Evolutionary conservation across 345 rosid species (phyloP).

Genomic region (Carallia brachiata): DNA sequence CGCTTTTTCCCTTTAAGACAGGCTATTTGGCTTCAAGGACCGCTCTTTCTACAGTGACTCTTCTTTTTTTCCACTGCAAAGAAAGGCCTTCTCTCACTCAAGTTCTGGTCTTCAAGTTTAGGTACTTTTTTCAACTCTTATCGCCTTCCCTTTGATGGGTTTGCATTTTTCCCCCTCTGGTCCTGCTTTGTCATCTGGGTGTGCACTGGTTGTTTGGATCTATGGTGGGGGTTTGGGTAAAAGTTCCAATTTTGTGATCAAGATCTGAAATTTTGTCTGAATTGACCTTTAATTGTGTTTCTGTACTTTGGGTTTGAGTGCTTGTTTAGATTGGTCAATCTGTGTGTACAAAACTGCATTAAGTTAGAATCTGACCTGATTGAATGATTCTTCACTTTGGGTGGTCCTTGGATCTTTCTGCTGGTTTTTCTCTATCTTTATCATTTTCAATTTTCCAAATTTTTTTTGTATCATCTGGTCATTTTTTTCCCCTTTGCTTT

Average conservation of each 20-base stretch:
- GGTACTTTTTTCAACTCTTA: conserved; percentile 26
- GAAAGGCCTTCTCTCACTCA: background rate
- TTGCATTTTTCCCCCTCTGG: background rate
- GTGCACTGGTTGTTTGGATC: conserved; percentile 36
- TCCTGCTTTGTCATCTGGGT: conserved; percentile 33
- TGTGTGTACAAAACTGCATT: conserved; percentile 21
- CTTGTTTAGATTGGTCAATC: conserved; percentile 22
- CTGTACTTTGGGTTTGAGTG: conserved; percentile 10
- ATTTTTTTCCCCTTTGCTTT: background rate
- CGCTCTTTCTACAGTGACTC: conserved; percentile 17
- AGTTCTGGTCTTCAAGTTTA: conserved; percentile 26
- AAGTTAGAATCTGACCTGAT: background rate
- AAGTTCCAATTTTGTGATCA: conserved; percentile 21
- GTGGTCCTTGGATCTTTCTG: conserved; percentile 31
- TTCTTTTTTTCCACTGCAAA: conserved; percentile 15
- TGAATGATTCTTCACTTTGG: background rate
- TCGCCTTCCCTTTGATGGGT: conserved; percentile 5
- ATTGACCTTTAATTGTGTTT: conserved; percentile 12
- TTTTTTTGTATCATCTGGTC: background rate
- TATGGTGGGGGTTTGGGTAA: conserved; percentile 25
- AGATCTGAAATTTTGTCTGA: conserved; percentile 42
- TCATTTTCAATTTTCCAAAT: background rate
- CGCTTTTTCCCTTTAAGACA: conserved; percentile 6
- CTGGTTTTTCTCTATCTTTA: conserved; percentile 3
- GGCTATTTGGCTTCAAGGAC: conserved; percentile 3